Conservation (phyloP, 1,284 basidiomycete species). For the Fomitopsis pinicola region DNA sequence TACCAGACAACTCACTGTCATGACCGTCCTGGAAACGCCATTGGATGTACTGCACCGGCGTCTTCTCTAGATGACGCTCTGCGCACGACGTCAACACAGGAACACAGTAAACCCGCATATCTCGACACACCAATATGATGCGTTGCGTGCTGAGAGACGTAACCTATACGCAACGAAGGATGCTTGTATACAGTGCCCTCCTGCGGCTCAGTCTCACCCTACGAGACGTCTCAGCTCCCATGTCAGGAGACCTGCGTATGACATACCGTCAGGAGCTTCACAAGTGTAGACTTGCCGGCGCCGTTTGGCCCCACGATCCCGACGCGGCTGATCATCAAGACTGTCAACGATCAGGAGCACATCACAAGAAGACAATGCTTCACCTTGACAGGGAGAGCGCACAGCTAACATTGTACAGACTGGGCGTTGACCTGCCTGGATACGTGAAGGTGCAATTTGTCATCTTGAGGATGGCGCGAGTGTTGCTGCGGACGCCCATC, state of each 20-base stretch:
- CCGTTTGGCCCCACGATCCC: constrained; percentile 92
- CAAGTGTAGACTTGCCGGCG: constrained; percentile 94
- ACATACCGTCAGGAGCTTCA: constrained; percentile 88
- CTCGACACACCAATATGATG: constrained; percentile 75
- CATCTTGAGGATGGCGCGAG: constrained; percentile 95
- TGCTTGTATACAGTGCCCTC: constrained; percentile 95
- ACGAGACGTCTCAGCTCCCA: constrained; percentile 9
- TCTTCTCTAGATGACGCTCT: constrained; percentile 94
- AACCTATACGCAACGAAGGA: constrained; percentile 92
- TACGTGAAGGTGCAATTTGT: constrained; percentile 93
- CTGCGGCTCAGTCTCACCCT: constrained; percentile 94
- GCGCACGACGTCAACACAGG: constrained; percentile 11
- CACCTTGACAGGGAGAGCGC: constrained; percentile 88
- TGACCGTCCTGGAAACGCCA: constrained; percentile 99
- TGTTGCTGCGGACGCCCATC: constrained; percentile 97
- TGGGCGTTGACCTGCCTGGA: constrained; percentile 81
- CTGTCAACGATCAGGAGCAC: constrained; percentile 12
- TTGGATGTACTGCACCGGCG: constrained; percentile 93
- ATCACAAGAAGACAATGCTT: constrained; percentile 20
- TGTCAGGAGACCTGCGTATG: constrained; percentile 1
- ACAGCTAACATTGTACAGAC: constrained; percentile 86
- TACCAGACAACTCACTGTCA: constrained; percentile 67
- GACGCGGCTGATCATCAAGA: constrained; percentile 57
- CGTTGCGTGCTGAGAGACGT: constrained; percentile 97
- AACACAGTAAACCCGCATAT: constrained; percentile 5